Base-by-base conservation (phyloP, 1,284 basidiomycete species). In the Erythrobasidium hasegawianum region DNA sequence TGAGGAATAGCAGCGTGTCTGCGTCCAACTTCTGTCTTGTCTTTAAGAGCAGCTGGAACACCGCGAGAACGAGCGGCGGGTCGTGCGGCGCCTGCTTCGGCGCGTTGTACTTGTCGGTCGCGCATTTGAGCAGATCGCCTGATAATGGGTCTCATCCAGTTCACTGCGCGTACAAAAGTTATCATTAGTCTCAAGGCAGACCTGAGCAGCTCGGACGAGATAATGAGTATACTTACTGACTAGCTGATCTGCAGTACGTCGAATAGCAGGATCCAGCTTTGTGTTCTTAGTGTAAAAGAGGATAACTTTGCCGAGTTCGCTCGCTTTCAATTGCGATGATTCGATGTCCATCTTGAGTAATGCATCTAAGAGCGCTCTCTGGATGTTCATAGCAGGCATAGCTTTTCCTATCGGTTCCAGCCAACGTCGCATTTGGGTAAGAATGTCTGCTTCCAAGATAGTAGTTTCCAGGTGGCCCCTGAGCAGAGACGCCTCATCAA, bases 221-320 rank as follows among this genome's bases (percentile, higher is more conserved):
- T n/a, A n/a, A n/a, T n/a, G n/a, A n/a, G 13, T n/a, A 18, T 91
- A 96, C 20, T 81, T 79, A 64, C 87, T 88, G 55, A 97, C 86
- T 55, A 98, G 87, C 53, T 88, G 85, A 72, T 89, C 85, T 11
- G 96, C 95, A 59, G 85, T 85, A 58, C 90, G 86, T 41, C 81
- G 80, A 68, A 98, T 88, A 57, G 86, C 84, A 0, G 88, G 83
- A 8, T 88, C 88, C 52, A 95, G 93, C 57, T 91, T 87, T 76
- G 87, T 89, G 81, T 86, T 89, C 76, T 94, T 90, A 29, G 90
- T 95, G 83, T 98, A 98, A 79, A 98, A 97, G 18, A 97, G 81
- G 18, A 98, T 83, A 70, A 98, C 84, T 67, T 88, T 87, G n/a
- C 95, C 95, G 4, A 99, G 82, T 0, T 87, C 86, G 2, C 89